These are phyloP conservation scores for Dysphania ambrosioides DNA, from an alignment of 148 eudicot species.

Conservation along the genomic window DNA sequence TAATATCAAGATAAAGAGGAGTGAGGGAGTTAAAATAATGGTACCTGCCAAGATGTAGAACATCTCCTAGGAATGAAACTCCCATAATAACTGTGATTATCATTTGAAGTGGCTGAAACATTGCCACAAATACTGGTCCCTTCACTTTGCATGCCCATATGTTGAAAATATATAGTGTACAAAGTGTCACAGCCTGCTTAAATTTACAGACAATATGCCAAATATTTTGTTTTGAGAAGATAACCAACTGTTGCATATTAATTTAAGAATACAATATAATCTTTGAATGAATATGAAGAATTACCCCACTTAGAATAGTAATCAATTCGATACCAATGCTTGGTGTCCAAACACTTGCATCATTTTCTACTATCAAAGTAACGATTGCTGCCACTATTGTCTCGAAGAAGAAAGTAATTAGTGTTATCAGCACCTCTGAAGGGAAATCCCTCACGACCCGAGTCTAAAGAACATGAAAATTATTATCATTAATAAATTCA, in stretches of 20 bases:
- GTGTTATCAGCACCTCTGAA: conserved; percentile 32
- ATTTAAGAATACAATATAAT: too few species aligned
- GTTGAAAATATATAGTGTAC: conserved; percentile 7
- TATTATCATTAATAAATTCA: too few species aligned
- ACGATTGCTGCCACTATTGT: conserved; percentile 25
- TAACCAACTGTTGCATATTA: too few species aligned
- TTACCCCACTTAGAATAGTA: conserved; percentile 32
- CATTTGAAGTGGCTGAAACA: conserved; percentile 37
- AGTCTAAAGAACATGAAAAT: conserved; percentile 15
- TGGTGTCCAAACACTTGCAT: conserved; percentile 32
- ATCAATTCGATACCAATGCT: conserved; percentile 21
- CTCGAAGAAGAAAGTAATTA: conserved; percentile 27
- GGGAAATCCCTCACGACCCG: conserved; percentile 38
- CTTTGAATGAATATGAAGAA: neutral
- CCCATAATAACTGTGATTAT: conserved; percentile 30
- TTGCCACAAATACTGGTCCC: conserved; percentile 28
- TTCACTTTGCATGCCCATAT: conserved; percentile 30
- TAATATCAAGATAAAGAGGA: too few species aligned
- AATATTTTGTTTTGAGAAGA: neutral
- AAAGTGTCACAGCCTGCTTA: conserved; percentile 12
- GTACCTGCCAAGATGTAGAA: conserved; percentile 28
- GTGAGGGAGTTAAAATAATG: too few species aligned
- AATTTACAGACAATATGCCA: neutral
- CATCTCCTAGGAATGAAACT: conserved; percentile 22
- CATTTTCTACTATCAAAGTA: conserved; percentile 28